A percentile compares a stretch with the other conserved stretches of the same genome.
These are phyloP conservation scores for Acanthochlamys bracteata DNA, from an alignment of 106 monocot species.

Conservation along the genomic window DNA sequence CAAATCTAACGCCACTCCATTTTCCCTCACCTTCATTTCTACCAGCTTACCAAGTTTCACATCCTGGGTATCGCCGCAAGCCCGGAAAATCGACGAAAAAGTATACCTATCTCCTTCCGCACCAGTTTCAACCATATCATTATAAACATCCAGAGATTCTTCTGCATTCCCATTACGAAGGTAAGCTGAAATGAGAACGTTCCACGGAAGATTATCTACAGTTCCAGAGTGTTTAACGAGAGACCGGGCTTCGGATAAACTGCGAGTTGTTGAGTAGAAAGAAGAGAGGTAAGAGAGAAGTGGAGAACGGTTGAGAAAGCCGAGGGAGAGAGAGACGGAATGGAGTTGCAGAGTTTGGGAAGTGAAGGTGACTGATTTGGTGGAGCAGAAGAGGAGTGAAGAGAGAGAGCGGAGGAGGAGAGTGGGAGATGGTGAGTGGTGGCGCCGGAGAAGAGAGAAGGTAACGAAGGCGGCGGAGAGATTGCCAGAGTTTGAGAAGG, in stretches of 20 bases:
- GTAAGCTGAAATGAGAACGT: slow-evolving; percentile 42
- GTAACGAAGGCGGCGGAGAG: neutral
- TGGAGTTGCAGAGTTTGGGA: slow-evolving; percentile 2
- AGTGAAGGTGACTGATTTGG: slow-evolving; percentile 1
- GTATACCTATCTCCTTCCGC: slow-evolving; percentile 33
- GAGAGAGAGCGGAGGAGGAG: neutral
- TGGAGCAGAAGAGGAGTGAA: neutral
- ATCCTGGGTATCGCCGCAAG: slow-evolving; percentile 44
- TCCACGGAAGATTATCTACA: slow-evolving; percentile 33
- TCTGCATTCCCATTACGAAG: slow-evolving; percentile 1
- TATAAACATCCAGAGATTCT: slow-evolving; percentile 20
- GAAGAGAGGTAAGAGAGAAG: neutral
- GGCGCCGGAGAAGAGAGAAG: neutral
- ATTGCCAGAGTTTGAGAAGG: neutral
- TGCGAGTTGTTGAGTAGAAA: too few relatives aligned
- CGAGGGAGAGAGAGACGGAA: neutral
- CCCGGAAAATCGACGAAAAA: slow-evolving; percentile 45
- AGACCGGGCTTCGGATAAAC: neutral
- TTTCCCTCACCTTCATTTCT: slow-evolving; percentile 1
- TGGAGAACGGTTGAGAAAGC: slow-evolving; percentile 1
- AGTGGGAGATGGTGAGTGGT: neutral
- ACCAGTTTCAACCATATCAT: slow-evolving; percentile 27
- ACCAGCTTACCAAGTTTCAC: slow-evolving; percentile 28
- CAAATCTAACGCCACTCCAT: slow-evolving; percentile 13
- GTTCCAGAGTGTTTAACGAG: neutral